phyloP scores from a whole-genome alignment of 495 filamentous ascomycete genomes.

The Penicillium soppii region DNA sequence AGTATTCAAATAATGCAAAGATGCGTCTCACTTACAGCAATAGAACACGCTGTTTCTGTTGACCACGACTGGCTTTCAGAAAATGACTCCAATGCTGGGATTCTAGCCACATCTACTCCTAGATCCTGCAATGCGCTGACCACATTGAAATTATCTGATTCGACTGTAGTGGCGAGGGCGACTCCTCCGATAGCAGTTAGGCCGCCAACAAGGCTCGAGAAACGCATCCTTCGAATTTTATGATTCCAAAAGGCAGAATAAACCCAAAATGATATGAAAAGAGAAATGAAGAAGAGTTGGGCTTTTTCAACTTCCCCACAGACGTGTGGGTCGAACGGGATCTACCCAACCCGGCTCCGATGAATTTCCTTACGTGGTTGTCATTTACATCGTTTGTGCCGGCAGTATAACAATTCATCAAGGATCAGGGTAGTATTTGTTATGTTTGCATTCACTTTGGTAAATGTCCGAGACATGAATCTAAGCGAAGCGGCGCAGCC shows the following conservation, averaged over 20 bases:
- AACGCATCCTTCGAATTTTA: conserved; percentile 6
- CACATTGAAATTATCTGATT: conserved; percentile 16
- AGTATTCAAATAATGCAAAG: neutral
- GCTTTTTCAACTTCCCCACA: neutral
- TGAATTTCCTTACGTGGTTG: neutral
- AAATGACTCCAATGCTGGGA: conserved; percentile 16
- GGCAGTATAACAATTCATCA: neutral
- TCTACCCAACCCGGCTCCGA: neutral
- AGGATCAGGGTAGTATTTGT: neutral
- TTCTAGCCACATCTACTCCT: conserved; percentile 14
- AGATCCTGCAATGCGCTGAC: conserved; percentile 9
- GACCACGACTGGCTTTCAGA: conserved; percentile 8
- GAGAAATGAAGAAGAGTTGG: neutral
- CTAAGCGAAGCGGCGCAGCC: conserved; percentile 5
- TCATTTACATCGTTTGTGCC: neutral
- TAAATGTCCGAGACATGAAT: neutral
- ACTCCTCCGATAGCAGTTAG: conserved; percentile 6
- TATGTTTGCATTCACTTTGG: neutral
- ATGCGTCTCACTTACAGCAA: conserved; percentile 9
- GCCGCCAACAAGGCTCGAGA: conserved; percentile 8
- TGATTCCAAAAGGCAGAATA: neutral
- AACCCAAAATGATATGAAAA: neutral
- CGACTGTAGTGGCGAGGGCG: conserved; percentile 2
- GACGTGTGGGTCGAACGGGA: neutral
- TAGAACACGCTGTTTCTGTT: conserved; percentile 8